phyloP scores from a whole-genome alignment of 2,329 filamentous ascomycete species.

The Neurospora crassa region DNA sequence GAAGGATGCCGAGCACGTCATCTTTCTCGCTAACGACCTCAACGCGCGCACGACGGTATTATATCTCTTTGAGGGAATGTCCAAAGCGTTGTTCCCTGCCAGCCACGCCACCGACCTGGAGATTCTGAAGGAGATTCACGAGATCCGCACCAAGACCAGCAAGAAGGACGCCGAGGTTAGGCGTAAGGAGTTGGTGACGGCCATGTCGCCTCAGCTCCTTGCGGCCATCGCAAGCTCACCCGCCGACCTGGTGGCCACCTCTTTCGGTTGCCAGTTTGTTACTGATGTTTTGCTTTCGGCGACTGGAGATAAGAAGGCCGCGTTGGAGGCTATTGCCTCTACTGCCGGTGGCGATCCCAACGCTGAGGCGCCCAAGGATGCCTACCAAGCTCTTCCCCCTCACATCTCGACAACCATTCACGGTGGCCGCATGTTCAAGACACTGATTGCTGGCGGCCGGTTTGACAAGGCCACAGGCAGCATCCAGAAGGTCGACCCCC shows the following conservation, averaged over 20 bases:
- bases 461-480: conserved; percentile 69
- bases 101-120: conserved; percentile 58
- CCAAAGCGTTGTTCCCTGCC: conserved; percentile 49
- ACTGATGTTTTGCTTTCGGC: conserved; percentile 71
- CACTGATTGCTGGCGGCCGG: conserved; percentile 77
- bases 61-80: conserved; percentile 68
- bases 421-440: conserved; percentile 80
- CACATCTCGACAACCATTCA: conserved; percentile 54
- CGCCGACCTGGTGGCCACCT: conserved; percentile 58
- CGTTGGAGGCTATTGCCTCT: conserved; percentile 60
- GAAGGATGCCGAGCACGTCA: conserved; percentile 46
- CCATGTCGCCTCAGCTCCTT: conserved; percentile 66
- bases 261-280: conserved; percentile 81
- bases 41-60: conserved; percentile 60
- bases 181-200: conserved; percentile 64
- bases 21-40: conserved; percentile 55
- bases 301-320: conserved; percentile 65
- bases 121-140: conserved; percentile 66
- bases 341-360: conserved; percentile 49
- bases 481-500: conserved; percentile 61
- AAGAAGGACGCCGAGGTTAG: conserved; percentile 81
- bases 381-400: conserved; percentile 21
- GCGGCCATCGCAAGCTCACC: conserved; percentile 62
- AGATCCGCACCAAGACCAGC: conserved; percentile 72
- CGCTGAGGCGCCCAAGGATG: conserved; percentile 29